Evolutionary conservation across 108 stramenopile species (phyloP).

Genomic region (Cafeteria roenbergensis): DNA sequence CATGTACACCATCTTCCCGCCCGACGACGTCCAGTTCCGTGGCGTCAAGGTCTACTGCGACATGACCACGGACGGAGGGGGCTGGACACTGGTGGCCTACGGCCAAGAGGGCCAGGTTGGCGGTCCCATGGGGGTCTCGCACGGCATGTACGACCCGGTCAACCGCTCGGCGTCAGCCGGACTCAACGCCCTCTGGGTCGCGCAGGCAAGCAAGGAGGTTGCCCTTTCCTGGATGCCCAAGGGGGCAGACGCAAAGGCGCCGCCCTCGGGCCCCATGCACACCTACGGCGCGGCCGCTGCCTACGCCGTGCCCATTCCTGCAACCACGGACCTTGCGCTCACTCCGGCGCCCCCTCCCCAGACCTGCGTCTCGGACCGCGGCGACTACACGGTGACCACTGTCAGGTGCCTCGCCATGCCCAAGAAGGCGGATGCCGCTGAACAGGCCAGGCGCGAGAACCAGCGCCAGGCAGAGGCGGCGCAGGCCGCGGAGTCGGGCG

Average conservation of each 20-base stretch:
- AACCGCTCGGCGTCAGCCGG: neutral
- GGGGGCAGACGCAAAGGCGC: neutral
- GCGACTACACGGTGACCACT: neutral
- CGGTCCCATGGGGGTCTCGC: neutral
- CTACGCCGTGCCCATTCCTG: neutral
- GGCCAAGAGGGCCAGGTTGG: neutral
- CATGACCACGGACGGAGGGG: neutral
- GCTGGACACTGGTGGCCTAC: neutral
- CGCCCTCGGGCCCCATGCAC: neutral
- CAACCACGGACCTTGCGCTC: neutral
- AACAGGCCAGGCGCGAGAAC: neutral
- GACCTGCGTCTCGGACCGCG: neutral
- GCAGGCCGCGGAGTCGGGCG: too few species aligned
- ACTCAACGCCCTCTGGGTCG: neutral
- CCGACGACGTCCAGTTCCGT: neutral
- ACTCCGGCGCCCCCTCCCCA: neutral
- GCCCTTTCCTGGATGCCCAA: neutral
- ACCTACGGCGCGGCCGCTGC: neutral
- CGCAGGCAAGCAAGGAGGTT: neutral
- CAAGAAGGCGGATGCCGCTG: too few species aligned
- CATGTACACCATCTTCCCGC: neutral
- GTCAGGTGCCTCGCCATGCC: neutral
- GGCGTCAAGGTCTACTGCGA: constrained; percentile 3
- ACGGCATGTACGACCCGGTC: neutral
- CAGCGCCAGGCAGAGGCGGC: neutral